phyloP scores from a whole-genome alignment of 2,329 filamentous ascomycete species.

The Trichoderma oligosporum region DNA sequence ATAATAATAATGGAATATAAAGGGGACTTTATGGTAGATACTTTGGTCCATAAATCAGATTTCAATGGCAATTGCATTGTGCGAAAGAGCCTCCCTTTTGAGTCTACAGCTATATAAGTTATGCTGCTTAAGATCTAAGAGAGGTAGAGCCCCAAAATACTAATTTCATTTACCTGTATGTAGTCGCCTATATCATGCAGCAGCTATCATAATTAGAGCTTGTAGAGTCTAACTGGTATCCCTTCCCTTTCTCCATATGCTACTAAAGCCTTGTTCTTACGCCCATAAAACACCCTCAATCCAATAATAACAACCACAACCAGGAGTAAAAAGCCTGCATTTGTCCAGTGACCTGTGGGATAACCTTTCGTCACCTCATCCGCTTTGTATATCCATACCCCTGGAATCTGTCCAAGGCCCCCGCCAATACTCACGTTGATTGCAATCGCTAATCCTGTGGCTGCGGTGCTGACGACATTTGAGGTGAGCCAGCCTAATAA shows the following conservation, averaged over 20 bases:
- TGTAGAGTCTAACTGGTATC: constrained; percentile 39
- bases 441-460: constrained; percentile 65
- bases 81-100: too few species aligned
- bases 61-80: too few species aligned
- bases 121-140: too few species aligned
- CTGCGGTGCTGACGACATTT: constrained; percentile 62
- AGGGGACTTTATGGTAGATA: too few species aligned
- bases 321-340: constrained; percentile 57
- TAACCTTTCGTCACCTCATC: constrained; percentile 58
- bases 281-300: constrained; percentile 54
- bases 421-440: constrained; percentile 65
- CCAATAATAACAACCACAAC: constrained; percentile 53
- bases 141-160: too few species aligned
- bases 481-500: constrained; percentile 67
- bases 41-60: too few species aligned
- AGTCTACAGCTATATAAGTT: too few species aligned
- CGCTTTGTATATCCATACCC: constrained; percentile 70
- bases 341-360: constrained; percentile 67
- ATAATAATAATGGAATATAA: too few species aligned
- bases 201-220: constrained; percentile 28
- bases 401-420: constrained; percentile 66
- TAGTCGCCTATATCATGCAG: too few species aligned
- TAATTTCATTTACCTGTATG: too few species aligned
- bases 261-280: constrained; percentile 40
- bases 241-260: constrained; percentile 31